phyloP scores from a whole-genome alignment of 2,329 filamentous ascomycete species.

The Huntiella abstrusa region DNA sequence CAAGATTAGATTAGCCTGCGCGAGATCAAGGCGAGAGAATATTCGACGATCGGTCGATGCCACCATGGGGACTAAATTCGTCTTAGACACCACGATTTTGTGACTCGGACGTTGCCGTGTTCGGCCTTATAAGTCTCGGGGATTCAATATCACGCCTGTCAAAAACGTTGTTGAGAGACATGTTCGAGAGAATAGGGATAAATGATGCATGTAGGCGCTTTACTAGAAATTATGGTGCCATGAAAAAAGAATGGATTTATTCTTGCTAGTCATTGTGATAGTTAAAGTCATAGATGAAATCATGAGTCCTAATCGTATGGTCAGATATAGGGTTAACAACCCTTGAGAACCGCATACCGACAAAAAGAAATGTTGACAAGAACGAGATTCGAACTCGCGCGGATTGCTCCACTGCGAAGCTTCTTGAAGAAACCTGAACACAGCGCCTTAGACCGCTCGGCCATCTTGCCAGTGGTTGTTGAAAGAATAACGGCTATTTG shows the following conservation, averaged over 20 bases:
- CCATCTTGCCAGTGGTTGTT: slow-evolving; percentile 5
- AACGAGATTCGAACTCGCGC: slow-evolving; percentile 15
- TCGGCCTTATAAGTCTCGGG: neutral
- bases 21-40: too few species aligned
- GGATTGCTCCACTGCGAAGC: slow-evolving; percentile 12
- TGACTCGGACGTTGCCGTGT: too few species aligned
- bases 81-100: too few species aligned
- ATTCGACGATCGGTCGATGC: too few species aligned
- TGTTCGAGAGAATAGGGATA: neutral
- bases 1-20: too few species aligned
- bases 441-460: slow-evolving; percentile 10
- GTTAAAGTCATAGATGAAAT: too few species aligned
- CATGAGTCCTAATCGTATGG: too few species aligned
- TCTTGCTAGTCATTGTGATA: too few species aligned
- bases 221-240: too few species aligned
- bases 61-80: too few species aligned
- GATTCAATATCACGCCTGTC: neutral
- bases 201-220: too few species aligned
- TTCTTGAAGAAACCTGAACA: slow-evolving; percentile 6
- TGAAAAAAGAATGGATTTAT: too few species aligned
- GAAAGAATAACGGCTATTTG: neutral
- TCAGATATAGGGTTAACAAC: neutral
- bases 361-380: slow-evolving; percentile 16
- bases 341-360: neutral
- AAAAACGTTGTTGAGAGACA: neutral